These are phyloP conservation scores for Salix udensis DNA, from an alignment of 345 rosid genomes.

Conservation along the genomic window DNA sequence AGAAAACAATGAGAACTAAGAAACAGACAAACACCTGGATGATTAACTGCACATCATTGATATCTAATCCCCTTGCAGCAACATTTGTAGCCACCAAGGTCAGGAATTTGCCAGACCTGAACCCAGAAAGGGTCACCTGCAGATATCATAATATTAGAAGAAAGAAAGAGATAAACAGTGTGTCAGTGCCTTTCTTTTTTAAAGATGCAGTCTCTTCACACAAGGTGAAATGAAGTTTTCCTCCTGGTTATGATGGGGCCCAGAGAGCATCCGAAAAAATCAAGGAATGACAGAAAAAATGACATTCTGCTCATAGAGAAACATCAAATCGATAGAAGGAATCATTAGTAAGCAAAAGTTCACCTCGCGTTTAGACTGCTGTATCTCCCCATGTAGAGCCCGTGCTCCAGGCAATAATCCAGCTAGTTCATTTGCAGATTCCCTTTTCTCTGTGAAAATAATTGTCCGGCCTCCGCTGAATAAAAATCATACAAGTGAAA, in stretches of 20 bases:
- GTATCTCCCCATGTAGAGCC: constrained; percentile 91
- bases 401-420: constrained; percentile 81
- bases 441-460: constrained; percentile 84
- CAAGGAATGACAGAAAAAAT: background rate
- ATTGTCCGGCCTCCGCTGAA: constrained; percentile 92
- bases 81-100: constrained; percentile 94
- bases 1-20: background rate
- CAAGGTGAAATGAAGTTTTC: background rate
- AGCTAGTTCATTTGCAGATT: constrained; percentile 84
- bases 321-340: background rate
- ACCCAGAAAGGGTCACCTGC: constrained; percentile 85
- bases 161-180: background rate
- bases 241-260: background rate
- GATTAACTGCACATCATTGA: constrained; percentile 89
- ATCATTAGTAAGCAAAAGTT: background rate
- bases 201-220: background rate
- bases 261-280: background rate
- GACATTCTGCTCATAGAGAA: background rate
- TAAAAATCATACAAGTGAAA: constrained; percentile 8
- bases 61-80: constrained; percentile 96
- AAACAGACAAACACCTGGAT: constrained; percentile 62
- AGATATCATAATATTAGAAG: constrained; percentile 9
- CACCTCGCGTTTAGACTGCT: constrained; percentile 93
- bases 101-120: constrained; percentile 83
- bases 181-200: background rate